Evolutionary conservation across 1,139 yeast genomes (phyloP).

Genomic region (Sugiyamaella japonica): DNA sequence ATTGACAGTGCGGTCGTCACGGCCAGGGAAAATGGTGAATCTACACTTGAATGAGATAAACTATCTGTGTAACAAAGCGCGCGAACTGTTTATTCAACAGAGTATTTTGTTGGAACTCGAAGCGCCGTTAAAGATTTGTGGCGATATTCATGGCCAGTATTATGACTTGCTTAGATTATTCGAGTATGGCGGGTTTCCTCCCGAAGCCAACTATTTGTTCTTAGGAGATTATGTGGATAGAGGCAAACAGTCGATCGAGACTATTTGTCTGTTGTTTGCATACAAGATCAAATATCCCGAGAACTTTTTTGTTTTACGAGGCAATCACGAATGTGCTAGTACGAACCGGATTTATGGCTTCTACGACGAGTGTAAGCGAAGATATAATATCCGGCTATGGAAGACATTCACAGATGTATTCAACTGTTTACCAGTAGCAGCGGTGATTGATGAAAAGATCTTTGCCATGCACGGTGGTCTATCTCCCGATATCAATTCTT

Average conservation of each 20-base stretch:
- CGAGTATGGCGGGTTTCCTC: constrained; percentile 98
- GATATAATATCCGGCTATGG: constrained; percentile 96
- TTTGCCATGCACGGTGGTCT: constrained; percentile 99
- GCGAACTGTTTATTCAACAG: constrained; percentile 96
- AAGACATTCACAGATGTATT: constrained; percentile 97
- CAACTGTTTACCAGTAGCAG: constrained; percentile 97
- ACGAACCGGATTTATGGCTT: constrained; percentile 96
- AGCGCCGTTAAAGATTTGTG: constrained; percentile 88
- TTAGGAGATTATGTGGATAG: constrained; percentile 97
- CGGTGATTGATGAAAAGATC: constrained; percentile 94
- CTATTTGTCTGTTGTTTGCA: constrained; percentile 87
- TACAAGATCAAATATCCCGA: constrained; percentile 97
- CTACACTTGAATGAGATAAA: constrained; percentile 92
- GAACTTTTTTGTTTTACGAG: constrained; percentile 90
- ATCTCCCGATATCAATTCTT: constrained; percentile 91
- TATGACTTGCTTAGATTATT: constrained; percentile 91
- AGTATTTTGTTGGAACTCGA: constrained; percentile 92
- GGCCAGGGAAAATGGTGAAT: constrained; percentile 97
- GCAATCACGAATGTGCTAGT: constrained; percentile 97
- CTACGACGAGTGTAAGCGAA: constrained; percentile 94
- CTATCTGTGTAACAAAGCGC: constrained; percentile 92
- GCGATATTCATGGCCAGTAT: constrained; percentile 98
- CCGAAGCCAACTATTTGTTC: constrained; percentile 83
- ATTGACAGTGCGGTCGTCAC: constrained; percentile 94
- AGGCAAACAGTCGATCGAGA: constrained; percentile 95